phyloP scores from a whole-genome alignment of 2,329 filamentous ascomycete genomes.

The Ophiostoma montium region DNA sequence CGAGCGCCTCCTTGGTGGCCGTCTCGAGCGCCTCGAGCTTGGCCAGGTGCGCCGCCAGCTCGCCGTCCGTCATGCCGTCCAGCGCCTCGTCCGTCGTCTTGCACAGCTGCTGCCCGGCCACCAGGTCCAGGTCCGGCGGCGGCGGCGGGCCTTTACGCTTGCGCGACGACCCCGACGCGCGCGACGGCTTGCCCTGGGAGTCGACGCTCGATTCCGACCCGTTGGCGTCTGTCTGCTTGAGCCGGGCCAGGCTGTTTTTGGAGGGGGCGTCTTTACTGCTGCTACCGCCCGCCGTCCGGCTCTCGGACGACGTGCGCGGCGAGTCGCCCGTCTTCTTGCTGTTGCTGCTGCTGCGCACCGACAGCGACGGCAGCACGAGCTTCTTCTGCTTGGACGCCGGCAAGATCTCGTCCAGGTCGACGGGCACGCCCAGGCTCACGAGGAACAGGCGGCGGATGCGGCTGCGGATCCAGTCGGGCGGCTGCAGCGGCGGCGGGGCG shows the following conservation, averaged over 20 bases:
- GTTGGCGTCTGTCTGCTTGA: constrained; percentile 33
- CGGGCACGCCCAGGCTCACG: constrained; percentile 86
- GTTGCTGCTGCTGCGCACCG: constrained; percentile 23
- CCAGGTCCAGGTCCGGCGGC: constrained; percentile 64
- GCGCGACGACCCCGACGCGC: constrained; percentile 20
- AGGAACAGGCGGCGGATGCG: constrained; percentile 90
- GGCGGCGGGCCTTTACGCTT: constrained; percentile 46
- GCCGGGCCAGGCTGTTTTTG: constrained; percentile 15
- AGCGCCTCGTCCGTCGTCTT: constrained; percentile 74
- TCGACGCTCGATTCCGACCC: constrained; percentile 45
- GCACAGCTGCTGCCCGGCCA: constrained; percentile 64
- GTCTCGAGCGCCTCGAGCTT: constrained; percentile 55
- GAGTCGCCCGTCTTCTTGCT: too few species aligned
- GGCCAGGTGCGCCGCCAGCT: constrained; percentile 58
- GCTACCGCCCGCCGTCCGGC: constrained; percentile 28
- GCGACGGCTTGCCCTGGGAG: constrained; percentile 35
- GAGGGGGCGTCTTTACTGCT: not conserved
- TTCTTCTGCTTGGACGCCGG: constrained; percentile 98
- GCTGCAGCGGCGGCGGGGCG: constrained; percentile 83
- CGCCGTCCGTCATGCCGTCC: constrained; percentile 60
- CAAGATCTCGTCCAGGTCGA: constrained; percentile 93
- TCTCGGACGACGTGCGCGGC: constrained; percentile 40
- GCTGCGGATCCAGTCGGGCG: constrained; percentile 94
- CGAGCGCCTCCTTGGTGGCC: constrained; percentile 62
- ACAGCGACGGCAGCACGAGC: constrained; percentile 73